phyloP scores from a whole-genome alignment of 768 basidiomycete genomes.

The Mycena olivaceomarginata region DNA sequence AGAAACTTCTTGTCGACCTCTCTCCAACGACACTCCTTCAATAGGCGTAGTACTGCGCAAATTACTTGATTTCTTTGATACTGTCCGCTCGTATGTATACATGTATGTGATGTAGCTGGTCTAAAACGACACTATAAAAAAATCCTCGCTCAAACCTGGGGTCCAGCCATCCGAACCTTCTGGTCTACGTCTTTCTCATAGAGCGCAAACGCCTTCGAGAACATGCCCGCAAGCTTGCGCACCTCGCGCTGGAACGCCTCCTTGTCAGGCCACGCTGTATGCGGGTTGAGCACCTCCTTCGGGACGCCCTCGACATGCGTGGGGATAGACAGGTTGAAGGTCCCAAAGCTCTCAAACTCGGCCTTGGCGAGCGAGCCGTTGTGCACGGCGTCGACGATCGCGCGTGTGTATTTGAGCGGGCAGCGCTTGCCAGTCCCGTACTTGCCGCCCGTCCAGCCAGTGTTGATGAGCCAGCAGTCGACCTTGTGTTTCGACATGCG shows the following conservation, averaged over 20 bases:
- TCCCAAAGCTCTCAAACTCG: constrained; percentile 89
- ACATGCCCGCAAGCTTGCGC: constrained; percentile 93
- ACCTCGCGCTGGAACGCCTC: constrained; percentile 94
- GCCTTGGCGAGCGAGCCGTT: constrained; percentile 92
- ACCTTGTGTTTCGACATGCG: constrained; percentile 94
- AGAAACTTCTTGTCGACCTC: no score
- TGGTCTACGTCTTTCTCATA: constrained; percentile 92
- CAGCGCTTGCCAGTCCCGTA: constrained; percentile 95
- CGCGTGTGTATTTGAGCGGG: constrained; percentile 96
- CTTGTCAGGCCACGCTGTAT: constrained; percentile 90
- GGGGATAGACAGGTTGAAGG: constrained; percentile 92
- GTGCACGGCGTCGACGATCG: constrained; percentile 98
- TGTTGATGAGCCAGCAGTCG: constrained; percentile 99
- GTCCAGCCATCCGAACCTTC: constrained; percentile 90
- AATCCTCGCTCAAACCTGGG: constrained; percentile 60
- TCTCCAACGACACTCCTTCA: no score
- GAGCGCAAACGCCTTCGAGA: constrained; percentile 93
- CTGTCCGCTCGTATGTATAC: constrained; percentile 20
- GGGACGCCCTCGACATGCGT: constrained; percentile 91
- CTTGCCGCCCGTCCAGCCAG: constrained; percentile 96
- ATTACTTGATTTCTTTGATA: constrained; percentile 29
- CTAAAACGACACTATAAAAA: constrained; percentile 26
- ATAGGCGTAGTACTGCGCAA: neutral
- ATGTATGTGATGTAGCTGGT: constrained; percentile 17
- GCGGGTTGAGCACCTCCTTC: constrained; percentile 92